A percentile compares a stretch with the other conserved stretches of the same genome.
These are phyloP conservation scores for Graphium sp. DNA, from an alignment of 2,329 filamentous ascomycete genomes.

Conservation along the genomic window DNA sequence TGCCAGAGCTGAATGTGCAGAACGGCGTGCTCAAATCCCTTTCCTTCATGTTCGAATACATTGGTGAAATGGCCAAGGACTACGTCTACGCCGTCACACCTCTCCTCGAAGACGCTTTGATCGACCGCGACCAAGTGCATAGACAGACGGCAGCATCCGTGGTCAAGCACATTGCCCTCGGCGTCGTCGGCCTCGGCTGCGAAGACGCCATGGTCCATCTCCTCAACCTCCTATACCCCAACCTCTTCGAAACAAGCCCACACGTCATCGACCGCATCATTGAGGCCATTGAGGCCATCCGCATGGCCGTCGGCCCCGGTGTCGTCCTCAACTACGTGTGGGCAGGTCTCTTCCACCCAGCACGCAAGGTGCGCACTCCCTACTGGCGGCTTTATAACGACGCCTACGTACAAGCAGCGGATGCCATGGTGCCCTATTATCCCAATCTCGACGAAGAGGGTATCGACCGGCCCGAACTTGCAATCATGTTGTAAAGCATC, in stretches of 20 bases:
- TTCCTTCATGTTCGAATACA: conserved; percentile 97
- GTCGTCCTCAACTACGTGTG: conserved; percentile 96
- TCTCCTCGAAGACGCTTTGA: conserved; percentile 87
- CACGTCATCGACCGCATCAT: conserved; percentile 98
- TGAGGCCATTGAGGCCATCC: conserved; percentile 90
- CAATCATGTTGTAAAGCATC: conserved; percentile 53
- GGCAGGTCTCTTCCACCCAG: conserved; percentile 94
- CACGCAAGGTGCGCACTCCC: conserved; percentile 80
- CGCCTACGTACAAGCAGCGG: conserved; percentile 83
- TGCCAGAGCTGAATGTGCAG: conserved; percentile 95
- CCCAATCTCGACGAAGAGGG: conserved; percentile 71
- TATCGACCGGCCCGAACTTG: conserved; percentile 63
- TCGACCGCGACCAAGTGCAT: conserved; percentile 95
- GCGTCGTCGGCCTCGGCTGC: conserved; percentile 92
- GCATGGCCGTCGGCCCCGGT: conserved; percentile 83
- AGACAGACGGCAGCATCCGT: conserved; percentile 91
- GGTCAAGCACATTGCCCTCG: conserved; percentile 93
- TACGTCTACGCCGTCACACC: conserved; percentile 98
- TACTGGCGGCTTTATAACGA: conserved; percentile 98
- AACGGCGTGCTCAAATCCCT: conserved; percentile 96
- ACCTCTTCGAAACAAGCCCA: conserved; percentile 92
- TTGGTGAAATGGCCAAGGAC: conserved; percentile 98
- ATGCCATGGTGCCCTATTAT: conserved; percentile 94
- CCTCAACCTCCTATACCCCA: conserved; percentile 89
- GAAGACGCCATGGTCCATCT: conserved; percentile 98